Percentiles rank a stretch among this genome's conserved stretches.
Evolutionary conservation across 2,329 filamentous ascomycete species (phyloP).

Genomic region (Sporothrix brunneoviolacea): DNA sequence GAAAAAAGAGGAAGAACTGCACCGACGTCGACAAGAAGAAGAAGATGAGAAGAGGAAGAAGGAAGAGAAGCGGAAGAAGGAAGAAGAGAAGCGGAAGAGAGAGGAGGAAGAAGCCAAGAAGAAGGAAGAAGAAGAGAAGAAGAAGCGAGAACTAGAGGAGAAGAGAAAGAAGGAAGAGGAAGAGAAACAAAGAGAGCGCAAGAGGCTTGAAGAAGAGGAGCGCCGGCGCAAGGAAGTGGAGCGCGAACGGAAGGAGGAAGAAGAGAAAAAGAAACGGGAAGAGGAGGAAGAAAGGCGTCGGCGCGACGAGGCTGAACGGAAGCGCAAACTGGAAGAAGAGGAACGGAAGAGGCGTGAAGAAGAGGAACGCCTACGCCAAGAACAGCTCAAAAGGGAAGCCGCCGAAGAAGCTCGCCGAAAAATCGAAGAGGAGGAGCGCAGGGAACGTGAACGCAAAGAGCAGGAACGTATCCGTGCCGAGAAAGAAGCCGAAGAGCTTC

Average conservation of each 20-base stretch:
- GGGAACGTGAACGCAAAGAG: conserved; percentile 36
- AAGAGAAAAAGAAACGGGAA: conserved; percentile 27
- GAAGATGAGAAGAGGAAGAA: conserved; percentile 22
- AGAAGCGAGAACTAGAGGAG: conserved; percentile 18
- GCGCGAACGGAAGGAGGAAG: conserved; percentile 29
- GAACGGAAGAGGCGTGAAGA: conserved; percentile 33
- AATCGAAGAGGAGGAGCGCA: conserved; percentile 38
- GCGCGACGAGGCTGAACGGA: conserved; percentile 24
- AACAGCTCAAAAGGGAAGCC: conserved; percentile 41
- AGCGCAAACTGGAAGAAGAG: conserved; percentile 27
- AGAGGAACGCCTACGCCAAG: conserved; percentile 38
- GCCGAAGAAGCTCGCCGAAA: conserved; percentile 43
- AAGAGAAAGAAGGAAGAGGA: conserved; percentile 26
- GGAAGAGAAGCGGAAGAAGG: conserved; percentile 26
- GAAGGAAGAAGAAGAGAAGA: conserved; percentile 24
- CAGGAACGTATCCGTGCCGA: conserved; percentile 25
- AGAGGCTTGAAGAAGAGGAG: conserved; percentile 24
- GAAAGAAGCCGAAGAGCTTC: conserved; percentile 40
- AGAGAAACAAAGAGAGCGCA: conserved; percentile 22
- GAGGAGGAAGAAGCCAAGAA: conserved; percentile 25
- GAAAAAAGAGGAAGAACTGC: conserved; percentile 23
- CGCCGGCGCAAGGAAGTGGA: conserved; percentile 25
- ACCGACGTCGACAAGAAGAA: conserved; percentile 26
- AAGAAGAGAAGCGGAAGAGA: conserved; percentile 24
- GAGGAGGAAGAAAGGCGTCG: conserved; percentile 28